Evolutionary conservation across 2,329 filamentous ascomycete species (phyloP).

Genomic region (Colletotrichum sp.): DNA sequence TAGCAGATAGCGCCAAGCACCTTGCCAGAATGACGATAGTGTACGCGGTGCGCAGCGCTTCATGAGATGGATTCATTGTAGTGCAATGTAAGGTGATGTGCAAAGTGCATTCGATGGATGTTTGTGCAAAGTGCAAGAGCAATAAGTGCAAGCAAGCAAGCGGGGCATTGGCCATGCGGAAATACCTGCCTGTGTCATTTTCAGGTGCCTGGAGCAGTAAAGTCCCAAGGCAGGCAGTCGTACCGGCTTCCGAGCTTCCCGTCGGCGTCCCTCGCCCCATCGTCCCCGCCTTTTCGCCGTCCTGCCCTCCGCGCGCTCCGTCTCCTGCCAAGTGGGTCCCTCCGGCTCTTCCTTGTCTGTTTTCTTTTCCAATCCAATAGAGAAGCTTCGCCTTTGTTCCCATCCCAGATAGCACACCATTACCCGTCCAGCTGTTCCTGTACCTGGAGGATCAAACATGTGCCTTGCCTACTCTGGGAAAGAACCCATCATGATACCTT

Average conservation of each 20-base stretch:
- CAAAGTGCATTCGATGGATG: background rate
- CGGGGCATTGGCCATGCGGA: background rate
- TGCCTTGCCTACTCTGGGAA: background rate
- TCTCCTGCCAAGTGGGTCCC: conserved; percentile 5
- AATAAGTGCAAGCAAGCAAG: background rate
- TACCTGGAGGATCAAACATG: background rate
- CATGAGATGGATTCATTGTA: background rate
- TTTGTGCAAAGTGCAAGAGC: background rate
- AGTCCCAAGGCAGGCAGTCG: background rate
- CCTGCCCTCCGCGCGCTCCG: background rate
- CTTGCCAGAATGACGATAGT: background rate
- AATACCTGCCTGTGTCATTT: background rate
- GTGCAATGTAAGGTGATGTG: background rate
- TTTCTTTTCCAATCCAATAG: background rate
- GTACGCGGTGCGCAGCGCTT: background rate
- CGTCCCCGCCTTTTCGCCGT: background rate
- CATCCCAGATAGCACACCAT: background rate
- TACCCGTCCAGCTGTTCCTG: background rate
- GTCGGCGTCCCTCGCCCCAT: background rate
- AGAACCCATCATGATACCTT: background rate
- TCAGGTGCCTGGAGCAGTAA: too few relatives aligned
- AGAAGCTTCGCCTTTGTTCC: background rate
- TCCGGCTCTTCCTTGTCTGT: background rate
- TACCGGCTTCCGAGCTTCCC: background rate
- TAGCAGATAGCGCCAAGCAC: background rate